Evolutionary conservation across 2,329 filamentous ascomycete species (phyloP).

Genomic region (Verticillium alfalfae): DNA sequence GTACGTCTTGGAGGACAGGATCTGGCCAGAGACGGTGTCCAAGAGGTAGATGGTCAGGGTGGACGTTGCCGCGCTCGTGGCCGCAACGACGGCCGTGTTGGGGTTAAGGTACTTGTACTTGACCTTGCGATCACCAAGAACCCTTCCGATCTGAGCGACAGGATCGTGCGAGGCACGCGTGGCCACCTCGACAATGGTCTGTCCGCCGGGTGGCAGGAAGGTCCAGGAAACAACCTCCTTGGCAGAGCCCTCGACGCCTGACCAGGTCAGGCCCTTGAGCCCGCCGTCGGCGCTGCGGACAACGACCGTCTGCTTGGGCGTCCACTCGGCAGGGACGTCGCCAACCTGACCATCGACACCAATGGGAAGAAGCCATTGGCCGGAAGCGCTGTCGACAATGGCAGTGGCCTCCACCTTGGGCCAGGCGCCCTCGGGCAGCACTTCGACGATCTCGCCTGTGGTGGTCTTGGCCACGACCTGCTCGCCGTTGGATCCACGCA

Average conservation of each 20-base stretch:
- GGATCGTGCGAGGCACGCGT: conserved; percentile 72
- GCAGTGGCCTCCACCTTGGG: conserved; percentile 34
- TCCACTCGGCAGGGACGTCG: conserved; percentile 36
- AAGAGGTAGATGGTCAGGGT: conserved; percentile 71
- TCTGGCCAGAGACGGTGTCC: conserved; percentile 77
- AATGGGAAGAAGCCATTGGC: conserved; percentile 50
- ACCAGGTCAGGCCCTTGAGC: conserved; percentile 51
- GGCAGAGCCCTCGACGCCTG: conserved; percentile 31
- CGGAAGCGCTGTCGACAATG: conserved; percentile 45
- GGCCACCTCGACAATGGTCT: conserved; percentile 64
- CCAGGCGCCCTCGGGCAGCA: conserved; percentile 30
- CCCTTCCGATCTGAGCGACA: conserved; percentile 89
- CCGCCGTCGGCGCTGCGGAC: conserved; percentile 41
- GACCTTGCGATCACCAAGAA: conserved; percentile 86
- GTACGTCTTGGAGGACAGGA: conserved; percentile 68
- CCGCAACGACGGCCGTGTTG: conserved; percentile 73
- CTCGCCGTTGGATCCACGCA: conserved; percentile 58
- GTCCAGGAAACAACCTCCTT: conserved; percentile 59
- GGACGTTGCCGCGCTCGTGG: conserved; percentile 52
- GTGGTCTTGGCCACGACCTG: conserved; percentile 49
- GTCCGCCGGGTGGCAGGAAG: conserved; percentile 60
- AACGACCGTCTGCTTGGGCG: conserved; percentile 50
- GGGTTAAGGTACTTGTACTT: conserved; percentile 96
- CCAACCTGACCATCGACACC: conserved; percentile 42
- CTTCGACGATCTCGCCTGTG: conserved; percentile 46